Base-by-base conservation (phyloP, 345 rosid species). In the Eucalyptus urophylla region DNA sequence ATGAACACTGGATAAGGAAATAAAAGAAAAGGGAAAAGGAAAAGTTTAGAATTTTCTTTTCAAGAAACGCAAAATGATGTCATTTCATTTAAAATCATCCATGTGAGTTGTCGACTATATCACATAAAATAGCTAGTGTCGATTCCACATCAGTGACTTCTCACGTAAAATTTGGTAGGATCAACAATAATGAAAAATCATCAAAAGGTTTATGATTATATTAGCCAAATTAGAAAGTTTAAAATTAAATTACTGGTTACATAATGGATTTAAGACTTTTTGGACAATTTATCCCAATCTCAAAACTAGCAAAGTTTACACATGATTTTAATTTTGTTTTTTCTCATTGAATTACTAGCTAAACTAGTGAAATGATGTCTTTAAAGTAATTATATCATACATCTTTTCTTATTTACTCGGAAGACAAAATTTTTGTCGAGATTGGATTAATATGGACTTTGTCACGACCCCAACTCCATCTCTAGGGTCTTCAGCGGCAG, bases 401-500 rank as follows among this genome's bases (percentile, higher is more conserved):
- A 56, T 56, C 29, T 56, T 56, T 22, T 56, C 62, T 56, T 56
- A 56, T 56, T 24, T 24, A 24, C 25, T 22, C 3, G 6, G 0
- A 56, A 56, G 27, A 56, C 24, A 24, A 19, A 19, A 0, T 5
- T 60, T 27, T 60, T 60, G 4, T 60, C 8, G 4, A 60, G 69
- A 27, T 60, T 60, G 31, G 14, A 60, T 60, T 29, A 2, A 60
- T 60, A 60, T 60, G 31, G 69, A 60, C 31, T 58, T 58, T 24
- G 3, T 58, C 65, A 19, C 2, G 24, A 8, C 1, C 25, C 5
- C 24, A 53, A 53, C 58, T 53, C 58, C 58, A 53, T 53, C 10
- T 53, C 5, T 53, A 53, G 58, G 25, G 58, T 53, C 1, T 53
- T 53, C 0, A 25, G 25, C 11, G 1, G 11, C 2, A 0, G 0